Conservation (phyloP, 1,139 yeast species). For the Arxiozyma slooffiae region DNA sequence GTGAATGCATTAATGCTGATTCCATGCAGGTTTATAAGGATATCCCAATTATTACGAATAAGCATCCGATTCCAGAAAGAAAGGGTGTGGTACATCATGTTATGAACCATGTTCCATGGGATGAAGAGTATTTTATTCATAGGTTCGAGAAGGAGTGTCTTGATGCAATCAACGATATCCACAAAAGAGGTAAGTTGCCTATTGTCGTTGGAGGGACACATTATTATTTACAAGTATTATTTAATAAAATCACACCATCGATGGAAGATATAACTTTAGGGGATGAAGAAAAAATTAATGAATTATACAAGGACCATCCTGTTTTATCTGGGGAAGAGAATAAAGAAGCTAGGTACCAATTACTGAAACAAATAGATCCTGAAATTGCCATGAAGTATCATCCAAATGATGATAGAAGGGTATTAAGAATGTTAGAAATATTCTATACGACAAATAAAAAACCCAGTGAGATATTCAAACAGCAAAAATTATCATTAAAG, state of each 20-base stretch:
- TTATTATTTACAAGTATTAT: slow-evolving; percentile 73
- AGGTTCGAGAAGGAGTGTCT: slow-evolving; percentile 67
- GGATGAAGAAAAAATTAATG: slow-evolving; percentile 24
- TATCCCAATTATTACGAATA: slow-evolving; percentile 73
- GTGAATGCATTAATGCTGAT: slow-evolving; percentile 91
- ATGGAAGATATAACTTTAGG: slow-evolving; percentile 7
- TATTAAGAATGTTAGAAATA: slow-evolving; percentile 74
- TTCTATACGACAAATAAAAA: slow-evolving; percentile 54
- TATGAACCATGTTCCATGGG: slow-evolving; percentile 74
- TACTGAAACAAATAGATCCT: slow-evolving; percentile 54
- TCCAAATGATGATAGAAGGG: slow-evolving; percentile 76
- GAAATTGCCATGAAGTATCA: slow-evolving; percentile 71
- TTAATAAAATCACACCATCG: slow-evolving; percentile 32
- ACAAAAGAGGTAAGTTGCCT: slow-evolving; percentile 62
- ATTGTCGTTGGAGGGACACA: slow-evolving; percentile 94
- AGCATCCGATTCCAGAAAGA: slow-evolving; percentile 75
- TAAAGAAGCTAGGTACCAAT: slow-evolving; percentile 28
- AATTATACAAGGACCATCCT: slow-evolving; percentile 17
- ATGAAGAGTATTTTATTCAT: slow-evolving; percentile 75
- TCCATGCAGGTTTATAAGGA: slow-evolving; percentile 89
- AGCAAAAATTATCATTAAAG: slow-evolving; percentile 51
- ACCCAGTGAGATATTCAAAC: slow-evolving; percentile 61
- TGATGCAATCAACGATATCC: slow-evolving; percentile 48
- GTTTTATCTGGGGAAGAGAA: slow-evolving; percentile 42
- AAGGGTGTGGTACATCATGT: slow-evolving; percentile 73